phyloP scores from a whole-genome alignment of 305 asterid species.

The Fraxinus dipetala region DNA sequence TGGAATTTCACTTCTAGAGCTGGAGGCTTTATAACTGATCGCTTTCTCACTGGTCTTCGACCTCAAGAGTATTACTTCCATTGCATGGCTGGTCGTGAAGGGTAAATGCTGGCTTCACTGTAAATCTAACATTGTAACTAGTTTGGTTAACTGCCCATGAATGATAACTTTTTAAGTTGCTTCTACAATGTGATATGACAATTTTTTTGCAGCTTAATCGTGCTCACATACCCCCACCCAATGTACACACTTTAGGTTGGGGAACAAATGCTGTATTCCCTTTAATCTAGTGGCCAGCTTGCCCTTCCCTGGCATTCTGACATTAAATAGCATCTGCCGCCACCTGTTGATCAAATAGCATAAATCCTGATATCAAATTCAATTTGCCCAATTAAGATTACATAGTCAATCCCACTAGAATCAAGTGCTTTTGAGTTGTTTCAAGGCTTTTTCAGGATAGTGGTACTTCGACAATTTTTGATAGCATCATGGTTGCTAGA shows the following conservation, averaged over 20 bases:
- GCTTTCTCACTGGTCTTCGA: slow-evolving; percentile 94
- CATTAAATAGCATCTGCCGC: background rate
- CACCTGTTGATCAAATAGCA: background rate
- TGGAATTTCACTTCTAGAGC: slow-evolving; percentile 97
- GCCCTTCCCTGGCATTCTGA: background rate
- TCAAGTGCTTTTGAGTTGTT: background rate
- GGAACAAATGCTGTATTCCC: background rate
- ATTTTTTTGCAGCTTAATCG: background rate
- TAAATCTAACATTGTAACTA: slow-evolving; percentile 19
- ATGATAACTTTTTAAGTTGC: background rate
- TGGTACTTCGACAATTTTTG: background rate
- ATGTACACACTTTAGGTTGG: background rate
- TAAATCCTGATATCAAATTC: background rate
- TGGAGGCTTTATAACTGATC: slow-evolving; percentile 94
- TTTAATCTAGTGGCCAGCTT: background rate
- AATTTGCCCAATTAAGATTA: background rate
- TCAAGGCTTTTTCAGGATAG: background rate
- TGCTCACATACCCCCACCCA: background rate
- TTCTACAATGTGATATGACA: background rate
- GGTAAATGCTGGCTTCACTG: slow-evolving; percentile 41
- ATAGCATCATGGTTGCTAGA: background rate
- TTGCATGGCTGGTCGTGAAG: slow-evolving; percentile 99
- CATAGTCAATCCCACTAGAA: background rate
- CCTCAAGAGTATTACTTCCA: slow-evolving; percentile 97
- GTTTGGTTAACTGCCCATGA: slow-evolving; percentile 14